Conservation (phyloP, 352 stramenopile genomes). For the Pythium vanterpoolii region DNA sequence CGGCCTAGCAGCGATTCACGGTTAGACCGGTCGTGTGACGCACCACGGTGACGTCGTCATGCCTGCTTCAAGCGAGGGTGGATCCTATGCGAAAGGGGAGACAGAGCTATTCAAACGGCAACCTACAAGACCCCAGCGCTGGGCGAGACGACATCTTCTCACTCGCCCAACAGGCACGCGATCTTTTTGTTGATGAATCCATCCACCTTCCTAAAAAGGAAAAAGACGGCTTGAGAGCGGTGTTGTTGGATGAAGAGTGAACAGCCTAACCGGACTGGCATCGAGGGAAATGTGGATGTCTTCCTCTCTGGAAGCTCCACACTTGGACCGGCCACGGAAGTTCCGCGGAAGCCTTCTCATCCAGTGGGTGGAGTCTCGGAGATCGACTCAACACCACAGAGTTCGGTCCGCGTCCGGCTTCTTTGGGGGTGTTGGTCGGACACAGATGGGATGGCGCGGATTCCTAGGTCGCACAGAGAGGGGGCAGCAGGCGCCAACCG, state of each 20-base stretch:
- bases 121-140: too few relatives aligned
- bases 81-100: slow-evolving; percentile 6
- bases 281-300: too few relatives aligned
- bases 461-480: slow-evolving; percentile 12
- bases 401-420: too few relatives aligned
- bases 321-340: too few relatives aligned
- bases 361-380: too few relatives aligned
- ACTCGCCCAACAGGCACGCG: slow-evolving; percentile 10
- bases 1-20: too few relatives aligned
- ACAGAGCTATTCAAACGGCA: not conserved
- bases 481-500: slow-evolving; percentile 3
- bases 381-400: too few relatives aligned
- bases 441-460: slow-evolving; percentile 10
- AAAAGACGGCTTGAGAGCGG: too few relatives aligned
- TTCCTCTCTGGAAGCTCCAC: too few relatives aligned
- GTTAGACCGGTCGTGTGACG: slow-evolving; percentile 20
- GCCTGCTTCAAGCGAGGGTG: slow-evolving; percentile 21
- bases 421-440: too few relatives aligned
- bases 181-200: slow-evolving; percentile 3
- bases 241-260: too few relatives aligned
- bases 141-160: slow-evolving; percentile 1
- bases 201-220: slow-evolving; percentile 3
- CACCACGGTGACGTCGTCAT: slow-evolving; percentile 15
- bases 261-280: not conserved
- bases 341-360: too few relatives aligned